Conservation (phyloP, 2,329 filamentous ascomycete genomes). For the Paecilomyces niveus region DNA sequence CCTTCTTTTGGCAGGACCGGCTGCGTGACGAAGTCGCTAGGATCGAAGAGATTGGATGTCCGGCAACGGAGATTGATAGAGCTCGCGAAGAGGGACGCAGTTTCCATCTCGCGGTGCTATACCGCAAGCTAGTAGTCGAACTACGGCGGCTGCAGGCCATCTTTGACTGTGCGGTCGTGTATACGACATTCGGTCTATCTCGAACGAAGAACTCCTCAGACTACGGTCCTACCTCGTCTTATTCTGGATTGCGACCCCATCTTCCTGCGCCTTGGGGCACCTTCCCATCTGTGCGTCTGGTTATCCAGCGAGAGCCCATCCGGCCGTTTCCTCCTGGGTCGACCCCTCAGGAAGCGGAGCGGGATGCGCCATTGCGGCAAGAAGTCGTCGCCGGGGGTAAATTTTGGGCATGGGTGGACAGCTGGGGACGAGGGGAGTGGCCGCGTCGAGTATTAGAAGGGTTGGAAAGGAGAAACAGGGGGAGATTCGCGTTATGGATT, state of each 20-base stretch:
- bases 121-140: conserved; percentile 19
- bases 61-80: conserved; percentile 19
- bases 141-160: conserved; percentile 28
- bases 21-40: conserved; percentile 37
- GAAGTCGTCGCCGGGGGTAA: conserved; percentile 25
- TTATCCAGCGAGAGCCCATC: conserved; percentile 28
- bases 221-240: conserved; percentile 11
- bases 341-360: conserved; percentile 23
- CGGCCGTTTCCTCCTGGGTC: conserved; percentile 28
- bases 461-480: conserved; percentile 16
- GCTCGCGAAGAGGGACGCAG: conserved; percentile 18
- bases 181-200: conserved; percentile 24
- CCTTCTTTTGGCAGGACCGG: conserved; percentile 50
- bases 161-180: conserved; percentile 34
- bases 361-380: conserved; percentile 29
- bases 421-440: conserved; percentile 22
- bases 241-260: conserved; percentile 18
- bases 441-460: conserved; percentile 21
- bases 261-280: conserved; percentile 33
- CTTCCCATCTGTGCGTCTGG: conserved; percentile 30
- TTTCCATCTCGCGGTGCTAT: conserved; percentile 25
- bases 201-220: conserved; percentile 4
- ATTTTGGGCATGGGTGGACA: conserved; percentile 32
- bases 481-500: conserved; percentile 22
- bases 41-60: conserved; percentile 28